Base-by-base conservation (phyloP, 495 filamentous ascomycete species). In the Penicillium tannophilum region DNA sequence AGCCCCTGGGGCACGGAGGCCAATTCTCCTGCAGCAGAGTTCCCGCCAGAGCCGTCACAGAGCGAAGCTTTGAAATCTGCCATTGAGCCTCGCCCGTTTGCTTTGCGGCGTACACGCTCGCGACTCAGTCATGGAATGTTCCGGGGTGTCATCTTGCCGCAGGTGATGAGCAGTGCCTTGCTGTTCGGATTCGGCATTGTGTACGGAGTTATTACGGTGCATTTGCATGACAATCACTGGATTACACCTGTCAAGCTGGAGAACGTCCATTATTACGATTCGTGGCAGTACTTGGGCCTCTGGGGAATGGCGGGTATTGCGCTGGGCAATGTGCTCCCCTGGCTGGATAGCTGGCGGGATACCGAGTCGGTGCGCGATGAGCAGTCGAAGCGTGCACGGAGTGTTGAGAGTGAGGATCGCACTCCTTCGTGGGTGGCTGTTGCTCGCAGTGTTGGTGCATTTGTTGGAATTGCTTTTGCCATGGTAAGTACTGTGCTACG, bases 401-500 rank as follows among this genome's bases (percentile, higher is more conserved):
- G 55, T 52, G 64, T 70, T 16, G 69, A 67, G 6, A 63, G 60
- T 52, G 66, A 59, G 24, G 69, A 78, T 6, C 72, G 71, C 10
- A 69, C 70, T 17, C 79, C 83, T 2, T 90, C 91, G 59, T 97
- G 91, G 93, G 86, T 87, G 42, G 84, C 89, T 31, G 89, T 89
- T 10, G 85, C 97, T 19, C 81, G 94, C 54, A 90, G 92, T 59
- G 86, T 98, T 43, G 95, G 94, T 39, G 92, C 91, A 16, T 97
- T 98, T 74, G 86, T 97, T 24, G 94, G 94, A 12, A 94, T 98
- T 71, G 92, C 92, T 19, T 98, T 96, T 78, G 94, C 94, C 17
- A 96, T 98, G 79, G 90, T 93, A 80, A 72, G 86, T 79, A 43
- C 19, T 59, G 28, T 35, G 16, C 20, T 39, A 48, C 48, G 41